Conservation (phyloP, 2,329 filamentous ascomycete species). For the Curvularia spicifera region DNA sequence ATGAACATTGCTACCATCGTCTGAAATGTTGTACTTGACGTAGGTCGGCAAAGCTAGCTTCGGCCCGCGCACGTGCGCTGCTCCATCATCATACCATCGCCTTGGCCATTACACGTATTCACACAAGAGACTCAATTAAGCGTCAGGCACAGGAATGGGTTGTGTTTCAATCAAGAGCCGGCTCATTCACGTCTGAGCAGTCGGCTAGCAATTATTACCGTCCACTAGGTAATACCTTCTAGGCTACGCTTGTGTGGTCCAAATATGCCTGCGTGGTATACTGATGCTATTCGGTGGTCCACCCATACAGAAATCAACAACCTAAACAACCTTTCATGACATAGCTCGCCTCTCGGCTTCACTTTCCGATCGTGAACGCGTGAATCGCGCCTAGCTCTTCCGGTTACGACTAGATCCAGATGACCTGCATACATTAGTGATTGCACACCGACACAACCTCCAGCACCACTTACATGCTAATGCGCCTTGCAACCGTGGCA, state of each 20-base stretch:
- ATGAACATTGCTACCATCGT: slow-evolving; percentile 33
- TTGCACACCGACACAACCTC: neutral
- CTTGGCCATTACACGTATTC: neutral
- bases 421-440: slow-evolving; percentile 46
- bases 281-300: slow-evolving; percentile 32
- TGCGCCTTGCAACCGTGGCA: slow-evolving; percentile 83
- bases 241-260: slow-evolving; percentile 33
- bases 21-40: slow-evolving; percentile 31
- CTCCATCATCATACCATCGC: neutral
- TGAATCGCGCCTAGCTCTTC: slow-evolving; percentile 37
- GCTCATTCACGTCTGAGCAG: slow-evolving; percentile 18
- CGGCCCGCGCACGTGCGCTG: slow-evolving; percentile 33
- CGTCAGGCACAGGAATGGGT: slow-evolving; percentile 25
- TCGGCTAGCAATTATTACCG: slow-evolving; percentile 40
- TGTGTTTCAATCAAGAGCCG: slow-evolving; percentile 32
- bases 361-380: slow-evolving; percentile 27
- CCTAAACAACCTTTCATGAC: slow-evolving; percentile 13
- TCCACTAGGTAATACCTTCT: slow-evolving; percentile 39
- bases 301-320: slow-evolving; percentile 28
- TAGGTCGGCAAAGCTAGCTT: slow-evolving; percentile 33
- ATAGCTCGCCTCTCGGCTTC: slow-evolving; percentile 10
- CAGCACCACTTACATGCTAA: slow-evolving; percentile 86
- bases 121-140: neutral
- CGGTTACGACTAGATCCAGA: slow-evolving; percentile 49
- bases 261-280: slow-evolving; percentile 39